These are phyloP conservation scores for Thinopyrum elongatum DNA, from an alignment of 176 grass and related monocot species.

Conservation along the genomic window DNA sequence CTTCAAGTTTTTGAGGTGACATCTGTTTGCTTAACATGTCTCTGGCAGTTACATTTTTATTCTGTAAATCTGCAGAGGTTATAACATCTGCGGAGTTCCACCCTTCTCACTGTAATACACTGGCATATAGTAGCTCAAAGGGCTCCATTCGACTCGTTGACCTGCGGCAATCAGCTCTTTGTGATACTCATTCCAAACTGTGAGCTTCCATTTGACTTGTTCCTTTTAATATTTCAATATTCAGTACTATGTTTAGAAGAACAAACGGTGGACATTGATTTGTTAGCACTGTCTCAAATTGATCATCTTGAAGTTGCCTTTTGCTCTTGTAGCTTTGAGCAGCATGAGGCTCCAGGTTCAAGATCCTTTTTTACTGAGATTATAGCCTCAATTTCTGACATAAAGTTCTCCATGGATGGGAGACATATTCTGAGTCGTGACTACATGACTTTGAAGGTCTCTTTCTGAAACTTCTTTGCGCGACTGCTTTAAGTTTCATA, in stretches of 20 bases:
- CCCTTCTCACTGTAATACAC: slow-evolving; percentile 78
- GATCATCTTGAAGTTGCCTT: slow-evolving; percentile 24
- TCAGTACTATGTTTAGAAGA: slow-evolving; percentile 2
- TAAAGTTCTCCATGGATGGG: slow-evolving; percentile 90
- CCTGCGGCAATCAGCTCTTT: slow-evolving; percentile 87
- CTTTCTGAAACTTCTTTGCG: slow-evolving; percentile 14
- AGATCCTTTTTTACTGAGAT: slow-evolving; percentile 99
- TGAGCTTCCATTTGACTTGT: slow-evolving; percentile 46
- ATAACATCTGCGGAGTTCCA: slow-evolving; percentile 96
- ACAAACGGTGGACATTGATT: slow-evolving; percentile 11
- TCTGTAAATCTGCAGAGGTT: slow-evolving; percentile 65
- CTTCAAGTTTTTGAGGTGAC: background rate
- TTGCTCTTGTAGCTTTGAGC: slow-evolving; percentile 72
- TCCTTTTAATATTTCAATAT: slow-evolving; percentile 35
- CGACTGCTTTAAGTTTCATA: background rate
- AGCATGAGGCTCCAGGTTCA: slow-evolving; percentile 73
- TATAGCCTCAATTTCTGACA: slow-evolving; percentile 97
- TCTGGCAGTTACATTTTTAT: slow-evolving; percentile 37
- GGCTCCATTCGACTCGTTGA: slow-evolving; percentile 89
- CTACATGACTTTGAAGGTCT: slow-evolving; percentile 97
- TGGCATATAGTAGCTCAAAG: slow-evolving; percentile 96
- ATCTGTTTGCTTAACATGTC: slow-evolving; percentile 2
- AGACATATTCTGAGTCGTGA: slow-evolving; percentile 95
- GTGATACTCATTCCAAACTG: slow-evolving; percentile 80
- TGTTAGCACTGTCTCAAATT: slow-evolving; percentile 4